Evolutionary conservation across 176 grass and related monocot species (phyloP).

Genomic region (Musa troglodytarum): DNA sequence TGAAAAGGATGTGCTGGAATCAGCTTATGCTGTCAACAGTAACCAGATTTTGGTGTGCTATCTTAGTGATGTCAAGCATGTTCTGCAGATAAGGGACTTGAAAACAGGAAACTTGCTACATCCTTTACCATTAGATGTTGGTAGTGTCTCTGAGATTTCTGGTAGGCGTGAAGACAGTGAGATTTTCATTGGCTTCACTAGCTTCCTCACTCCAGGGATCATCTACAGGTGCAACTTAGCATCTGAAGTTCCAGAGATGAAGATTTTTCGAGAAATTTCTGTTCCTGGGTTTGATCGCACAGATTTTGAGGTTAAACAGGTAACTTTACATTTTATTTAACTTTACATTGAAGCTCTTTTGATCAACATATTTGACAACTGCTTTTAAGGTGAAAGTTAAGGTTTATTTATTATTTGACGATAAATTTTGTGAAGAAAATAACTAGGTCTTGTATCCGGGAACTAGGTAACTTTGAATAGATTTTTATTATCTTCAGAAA

Average conservation of each 20-base stretch:
- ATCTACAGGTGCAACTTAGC: constrained; percentile 67
- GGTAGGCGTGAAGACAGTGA: constrained; percentile 67
- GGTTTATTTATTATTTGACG: not conserved
- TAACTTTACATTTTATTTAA: constrained; percentile 23
- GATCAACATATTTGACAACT: not conserved
- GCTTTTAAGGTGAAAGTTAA: not conserved
- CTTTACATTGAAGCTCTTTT: not conserved
- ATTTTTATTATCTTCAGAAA: not conserved
- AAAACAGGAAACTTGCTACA: constrained; percentile 62
- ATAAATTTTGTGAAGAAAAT: not conserved
- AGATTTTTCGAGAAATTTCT: constrained; percentile 68
- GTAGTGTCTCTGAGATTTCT: constrained; percentile 66
- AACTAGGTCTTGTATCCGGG: not conserved
- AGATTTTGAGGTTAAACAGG: constrained; percentile 77
- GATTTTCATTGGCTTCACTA: constrained; percentile 78
- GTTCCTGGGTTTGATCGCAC: constrained; percentile 70
- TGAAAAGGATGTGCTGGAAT: constrained; percentile 72
- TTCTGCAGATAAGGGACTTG: constrained; percentile 80
- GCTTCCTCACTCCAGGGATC: constrained; percentile 87
- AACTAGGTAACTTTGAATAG: not conserved
- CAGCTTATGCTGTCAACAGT: constrained; percentile 46
- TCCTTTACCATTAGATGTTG: constrained; percentile 75
- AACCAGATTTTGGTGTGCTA: constrained; percentile 75
- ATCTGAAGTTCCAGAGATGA: constrained; percentile 61
- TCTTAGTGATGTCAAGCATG: constrained; percentile 86